A percentile compares a stretch with the other conserved stretches of the same genome.
Conservation (phyloP, 495 filamentous ascomycete species). For the Cenococcum geophilum region DNA sequence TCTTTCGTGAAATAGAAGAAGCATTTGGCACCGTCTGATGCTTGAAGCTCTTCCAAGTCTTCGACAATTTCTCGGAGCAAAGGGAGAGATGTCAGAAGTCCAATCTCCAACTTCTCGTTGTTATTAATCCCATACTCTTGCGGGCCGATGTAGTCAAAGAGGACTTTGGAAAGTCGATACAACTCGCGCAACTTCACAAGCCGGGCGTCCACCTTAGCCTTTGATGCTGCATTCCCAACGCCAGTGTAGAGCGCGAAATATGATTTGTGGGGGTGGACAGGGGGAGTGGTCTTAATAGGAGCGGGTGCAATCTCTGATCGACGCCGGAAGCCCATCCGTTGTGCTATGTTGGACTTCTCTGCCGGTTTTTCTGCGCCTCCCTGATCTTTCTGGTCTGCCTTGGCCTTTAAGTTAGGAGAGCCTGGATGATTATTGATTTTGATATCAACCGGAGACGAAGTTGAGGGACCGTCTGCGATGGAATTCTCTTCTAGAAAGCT, state of each 20-base stretch:
- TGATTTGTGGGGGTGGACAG: constrained; percentile 43
- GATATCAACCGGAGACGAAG: constrained; percentile 15
- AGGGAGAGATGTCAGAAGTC: constrained; percentile 85
- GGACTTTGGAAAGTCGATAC: constrained; percentile 84
- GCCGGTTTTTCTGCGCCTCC: constrained; percentile 6
- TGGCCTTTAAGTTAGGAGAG: constrained; percentile 7
- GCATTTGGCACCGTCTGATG: constrained; percentile 82
- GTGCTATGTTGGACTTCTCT: constrained; percentile 32
- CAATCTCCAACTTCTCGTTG: constrained; percentile 94
- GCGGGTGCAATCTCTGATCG: constrained; percentile 29
- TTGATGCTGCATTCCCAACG: constrained; percentile 51
- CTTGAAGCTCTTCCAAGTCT: constrained; percentile 96
- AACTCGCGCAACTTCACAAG: constrained; percentile 85
- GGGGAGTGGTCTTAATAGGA: constrained; percentile 7
- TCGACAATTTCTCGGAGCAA: constrained; percentile 91
- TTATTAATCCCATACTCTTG: constrained; percentile 96
- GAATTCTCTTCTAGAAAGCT: constrained; percentile 59
- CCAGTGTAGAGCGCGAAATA: constrained; percentile 86
- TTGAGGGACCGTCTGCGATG: constrained; percentile 20
- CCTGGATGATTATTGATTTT: constrained; percentile 8
- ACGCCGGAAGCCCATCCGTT: constrained; percentile 39
- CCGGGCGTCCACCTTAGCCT: constrained; percentile 75
- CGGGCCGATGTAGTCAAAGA: constrained; percentile 97
- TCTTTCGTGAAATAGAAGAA: constrained; percentile 99
- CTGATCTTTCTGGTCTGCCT: constrained; percentile 22